These are phyloP conservation scores for Chytriomyces sp. DNA, from an alignment of 192 early-diverging fungal species.

Conservation along the genomic window DNA sequence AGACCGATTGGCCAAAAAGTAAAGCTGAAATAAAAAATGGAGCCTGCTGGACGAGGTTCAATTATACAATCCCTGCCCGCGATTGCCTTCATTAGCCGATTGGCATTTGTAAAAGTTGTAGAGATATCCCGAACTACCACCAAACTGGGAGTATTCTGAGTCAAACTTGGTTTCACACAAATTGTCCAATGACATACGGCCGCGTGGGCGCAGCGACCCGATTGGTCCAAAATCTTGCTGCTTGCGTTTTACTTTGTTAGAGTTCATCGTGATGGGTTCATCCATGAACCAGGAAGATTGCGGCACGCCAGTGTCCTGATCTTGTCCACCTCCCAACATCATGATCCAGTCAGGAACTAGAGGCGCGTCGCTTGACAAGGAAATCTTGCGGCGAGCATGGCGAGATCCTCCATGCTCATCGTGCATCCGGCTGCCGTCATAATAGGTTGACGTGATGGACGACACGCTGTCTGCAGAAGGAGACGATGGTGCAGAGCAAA, in stretches of 20 bases:
- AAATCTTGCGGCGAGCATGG: background rate
- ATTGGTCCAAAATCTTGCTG: background rate
- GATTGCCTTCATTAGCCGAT: background rate
- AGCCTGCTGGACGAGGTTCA: too few relatives aligned
- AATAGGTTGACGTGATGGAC: background rate
- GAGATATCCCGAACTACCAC: background rate
- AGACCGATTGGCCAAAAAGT: too few relatives aligned
- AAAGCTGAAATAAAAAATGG: too few relatives aligned
- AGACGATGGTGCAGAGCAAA: background rate
- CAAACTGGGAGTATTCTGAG: slow-evolving; percentile 2
- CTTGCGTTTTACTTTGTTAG: background rate
- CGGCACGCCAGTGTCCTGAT: background rate
- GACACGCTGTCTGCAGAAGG: slow-evolving; percentile 14
- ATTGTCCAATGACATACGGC: background rate
- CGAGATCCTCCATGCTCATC: background rate
- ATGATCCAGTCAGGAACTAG: too few relatives aligned
- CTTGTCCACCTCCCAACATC: background rate
- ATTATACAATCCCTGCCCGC: too few relatives aligned
- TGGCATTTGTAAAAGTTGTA: slow-evolving; percentile 12
- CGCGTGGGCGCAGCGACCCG: background rate
- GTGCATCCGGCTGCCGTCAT: background rate
- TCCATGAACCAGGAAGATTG: background rate
- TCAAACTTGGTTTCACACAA: background rate
- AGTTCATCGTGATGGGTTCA: background rate
- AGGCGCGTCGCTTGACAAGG: too few relatives aligned